Percentiles rank a stretch among this genome's conserved stretches.
These are phyloP conservation scores for Ogataea thermomethanolica DNA, from an alignment of 805 yeast species.

Conservation along the genomic window DNA sequence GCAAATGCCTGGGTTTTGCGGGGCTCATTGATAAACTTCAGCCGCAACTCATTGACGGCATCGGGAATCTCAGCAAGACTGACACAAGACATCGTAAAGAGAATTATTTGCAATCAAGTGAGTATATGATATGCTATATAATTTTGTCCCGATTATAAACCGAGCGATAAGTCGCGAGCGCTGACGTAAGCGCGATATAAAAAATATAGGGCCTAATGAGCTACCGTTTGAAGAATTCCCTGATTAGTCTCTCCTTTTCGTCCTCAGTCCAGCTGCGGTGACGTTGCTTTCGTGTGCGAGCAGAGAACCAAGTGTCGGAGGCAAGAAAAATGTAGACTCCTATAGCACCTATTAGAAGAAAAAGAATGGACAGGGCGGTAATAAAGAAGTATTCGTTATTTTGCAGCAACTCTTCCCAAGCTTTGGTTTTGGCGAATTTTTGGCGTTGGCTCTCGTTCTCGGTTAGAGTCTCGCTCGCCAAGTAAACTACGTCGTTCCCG, in stretches of 20 bases:
- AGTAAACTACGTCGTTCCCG: slow-evolving; percentile 8
- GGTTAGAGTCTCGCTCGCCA: slow-evolving; percentile 12
- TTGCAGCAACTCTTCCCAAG: slow-evolving; percentile 10
- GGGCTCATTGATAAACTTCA: slow-evolving; percentile 43
- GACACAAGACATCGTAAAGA: slow-evolving; percentile 1
- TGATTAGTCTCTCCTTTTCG: slow-evolving; percentile 18
- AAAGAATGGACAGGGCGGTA: slow-evolving; percentile 9
- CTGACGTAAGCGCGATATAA: too few relatives aligned
- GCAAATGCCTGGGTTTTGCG: slow-evolving; percentile 53
- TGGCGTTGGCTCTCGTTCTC: background rate
- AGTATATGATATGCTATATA: too few relatives aligned
- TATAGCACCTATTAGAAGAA: slow-evolving; percentile 7
- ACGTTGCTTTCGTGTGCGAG: slow-evolving; percentile 1
- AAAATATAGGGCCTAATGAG: too few relatives aligned
- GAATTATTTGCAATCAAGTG: too few relatives aligned
- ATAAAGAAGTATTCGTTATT: slow-evolving; percentile 14
- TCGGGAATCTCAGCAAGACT: slow-evolving; percentile 39
- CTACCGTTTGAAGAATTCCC: slow-evolving; percentile 12
- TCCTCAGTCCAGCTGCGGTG: slow-evolving; percentile 9
- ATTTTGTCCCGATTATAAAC: too few relatives aligned
- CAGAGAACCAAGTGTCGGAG: slow-evolving; percentile 7
- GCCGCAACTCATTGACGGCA: slow-evolving; percentile 41
- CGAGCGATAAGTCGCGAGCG: too few relatives aligned
- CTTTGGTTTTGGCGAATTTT: background rate
- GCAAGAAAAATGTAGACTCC: slow-evolving; percentile 6